Conservation (phyloP, 2,329 filamentous ascomycete genomes). For the Laburnicola sp. region DNA sequence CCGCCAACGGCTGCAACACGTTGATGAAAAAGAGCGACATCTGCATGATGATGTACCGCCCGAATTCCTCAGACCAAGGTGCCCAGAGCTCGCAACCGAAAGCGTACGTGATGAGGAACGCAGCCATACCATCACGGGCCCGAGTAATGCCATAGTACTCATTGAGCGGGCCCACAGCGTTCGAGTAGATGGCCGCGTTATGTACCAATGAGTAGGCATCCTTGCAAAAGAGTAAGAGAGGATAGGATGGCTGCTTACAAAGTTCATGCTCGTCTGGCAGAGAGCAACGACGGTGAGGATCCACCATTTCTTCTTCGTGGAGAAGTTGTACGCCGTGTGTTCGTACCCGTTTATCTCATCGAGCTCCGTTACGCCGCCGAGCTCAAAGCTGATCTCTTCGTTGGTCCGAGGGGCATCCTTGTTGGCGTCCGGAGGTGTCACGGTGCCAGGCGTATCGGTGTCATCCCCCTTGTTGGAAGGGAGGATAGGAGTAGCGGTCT, state of each 20-base stretch:
- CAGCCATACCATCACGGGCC: conserved; percentile 34
- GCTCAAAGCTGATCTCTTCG: background rate
- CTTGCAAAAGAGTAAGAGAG: too few relatives aligned
- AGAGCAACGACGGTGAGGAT: conserved; percentile 57
- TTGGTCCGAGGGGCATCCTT: too few relatives aligned
- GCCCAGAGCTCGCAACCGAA: conserved; percentile 88
- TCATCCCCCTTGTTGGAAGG: too few relatives aligned
- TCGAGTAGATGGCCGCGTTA: conserved; percentile 59
- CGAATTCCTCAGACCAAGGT: conserved; percentile 76
- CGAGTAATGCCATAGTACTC: conserved; percentile 60
- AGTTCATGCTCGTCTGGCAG: conserved; percentile 61
- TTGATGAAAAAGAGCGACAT: conserved; percentile 72
- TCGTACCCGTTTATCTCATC: conserved; percentile 24
- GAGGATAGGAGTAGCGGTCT: too few relatives aligned
- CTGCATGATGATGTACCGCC: conserved; percentile 73
- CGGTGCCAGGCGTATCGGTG: too few relatives aligned
- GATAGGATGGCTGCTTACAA: too few relatives aligned
- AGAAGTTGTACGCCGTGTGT: conserved; percentile 51
- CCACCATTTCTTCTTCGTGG: conserved; percentile 55
- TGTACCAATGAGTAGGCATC: too few relatives aligned
- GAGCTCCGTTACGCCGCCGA: conserved; percentile 4
- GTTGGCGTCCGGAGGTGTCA: too few relatives aligned
- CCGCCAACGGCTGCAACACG: conserved; percentile 62
- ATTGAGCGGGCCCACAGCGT: conserved; percentile 54
- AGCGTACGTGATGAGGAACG: conserved; percentile 77